Evolutionary conservation across 164 flowering plant genomes (phyloP), one percentile per base, ranked within the genome.

Genomic region (Vitis cinerea): DNA sequence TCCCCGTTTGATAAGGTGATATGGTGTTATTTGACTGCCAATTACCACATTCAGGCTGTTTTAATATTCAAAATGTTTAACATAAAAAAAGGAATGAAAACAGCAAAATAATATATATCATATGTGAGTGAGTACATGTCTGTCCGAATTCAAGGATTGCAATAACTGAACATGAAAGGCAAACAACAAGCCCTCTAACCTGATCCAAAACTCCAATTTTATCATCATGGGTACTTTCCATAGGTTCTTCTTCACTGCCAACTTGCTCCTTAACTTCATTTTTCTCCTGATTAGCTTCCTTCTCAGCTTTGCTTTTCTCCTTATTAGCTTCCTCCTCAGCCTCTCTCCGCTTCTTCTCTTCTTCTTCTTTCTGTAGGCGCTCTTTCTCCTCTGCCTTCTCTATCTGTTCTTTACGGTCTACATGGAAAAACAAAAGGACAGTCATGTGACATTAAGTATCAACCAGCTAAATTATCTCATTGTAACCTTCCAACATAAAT

Each of bases 301-400:
- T 71, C 12, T 60, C 73, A 15, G 61, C 64, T 58, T 75, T 77
- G 15, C 30, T 70, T 48, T 71, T 72, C 49, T 68, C 68, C 15
- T 12, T 16, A 50, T 69, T 71, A 49, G 79, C 72, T 65, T 80
- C 76, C 64, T 83, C 79, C 71, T 90, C 89, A 30, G 85, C 86
- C 70, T 88, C 96, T 55, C 70, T 84, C 63, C 63, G 81, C 67
- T 71, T 86, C 77, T 86, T 80, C 70, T 89, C 94, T 83, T 91
- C 94, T 68, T 86, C 87, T 76, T 93, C 98, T 73, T 83, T 90
- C 81, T 83, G 87, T 59, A 87, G 73, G 19, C 94, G 91, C 59
- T 90, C 98, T 62, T 83, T 83, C 84, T 96, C 99, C 83, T 96
- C 99, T 8, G 84, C 92, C 83, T 91, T 96, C 63, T 96, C 99